phyloP scores from a whole-genome alignment of 768 basidiomycete genomes.

The Boletus pseudo-olivaceus region DNA sequence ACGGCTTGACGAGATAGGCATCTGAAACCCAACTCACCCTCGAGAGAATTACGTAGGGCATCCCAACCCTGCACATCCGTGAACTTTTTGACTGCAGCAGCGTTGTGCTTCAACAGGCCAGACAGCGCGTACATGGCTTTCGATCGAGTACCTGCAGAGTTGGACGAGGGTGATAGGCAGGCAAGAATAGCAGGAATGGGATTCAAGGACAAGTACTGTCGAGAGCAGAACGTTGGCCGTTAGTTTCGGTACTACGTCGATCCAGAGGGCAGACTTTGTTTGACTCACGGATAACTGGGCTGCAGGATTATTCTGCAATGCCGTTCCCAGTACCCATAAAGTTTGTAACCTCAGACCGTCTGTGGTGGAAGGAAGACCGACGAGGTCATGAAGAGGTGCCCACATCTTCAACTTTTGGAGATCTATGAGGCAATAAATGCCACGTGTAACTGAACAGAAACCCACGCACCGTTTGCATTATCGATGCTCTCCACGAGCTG shows the following conservation, averaged over 20 bases:
- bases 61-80: slow-evolving; percentile 59
- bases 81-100: slow-evolving; percentile 57
- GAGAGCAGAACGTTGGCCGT: neutral
- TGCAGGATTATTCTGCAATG: slow-evolving; percentile 84
- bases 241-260: neutral
- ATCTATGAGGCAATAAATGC: slow-evolving; percentile 42
- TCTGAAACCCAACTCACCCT: slow-evolving; percentile 41
- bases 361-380: slow-evolving; percentile 51
- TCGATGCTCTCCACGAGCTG: slow-evolving; percentile 87
- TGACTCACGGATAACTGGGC: slow-evolving; percentile 70
- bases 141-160: slow-evolving; percentile 56
- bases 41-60: slow-evolving; percentile 52
- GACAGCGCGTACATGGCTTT: slow-evolving; percentile 83
- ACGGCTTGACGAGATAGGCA: neutral
- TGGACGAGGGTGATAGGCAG: slow-evolving; percentile 53
- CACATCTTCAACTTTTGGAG: slow-evolving; percentile 73
- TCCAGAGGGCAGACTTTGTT: neutral
- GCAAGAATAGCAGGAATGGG: slow-evolving; percentile 64
- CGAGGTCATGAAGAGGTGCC: slow-evolving; percentile 67
- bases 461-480: slow-evolving; percentile 68
- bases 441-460: neutral
- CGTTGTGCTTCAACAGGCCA: slow-evolving; percentile 74
- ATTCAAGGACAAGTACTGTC: slow-evolving; percentile 58
- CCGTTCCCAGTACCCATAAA: slow-evolving; percentile 87
- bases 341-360: slow-evolving; percentile 63